Evolutionary conservation across 306 rosid genomes (phyloP).

Genomic region (Castanea sativa): DNA sequence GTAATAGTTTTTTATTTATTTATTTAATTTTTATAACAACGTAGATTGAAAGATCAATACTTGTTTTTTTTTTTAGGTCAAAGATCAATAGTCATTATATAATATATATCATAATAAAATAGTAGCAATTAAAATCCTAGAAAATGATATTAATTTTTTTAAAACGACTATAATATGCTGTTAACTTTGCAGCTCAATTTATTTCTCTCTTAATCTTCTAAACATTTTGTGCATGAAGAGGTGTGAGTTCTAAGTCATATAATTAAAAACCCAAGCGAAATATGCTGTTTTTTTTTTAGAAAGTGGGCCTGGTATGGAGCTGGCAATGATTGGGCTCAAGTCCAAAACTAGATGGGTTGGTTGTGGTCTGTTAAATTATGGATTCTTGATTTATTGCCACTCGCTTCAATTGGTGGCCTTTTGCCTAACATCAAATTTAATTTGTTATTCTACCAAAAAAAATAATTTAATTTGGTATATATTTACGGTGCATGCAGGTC

Average conservation of each 20-base stretch:
- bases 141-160: no score
- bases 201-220: no score
- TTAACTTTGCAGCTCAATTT: rapidly evolving
- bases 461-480: not conserved
- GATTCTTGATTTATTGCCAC: not conserved
- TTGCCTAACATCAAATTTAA: not conserved
- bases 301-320: not conserved
- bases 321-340: not conserved
- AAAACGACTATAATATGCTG: no score
- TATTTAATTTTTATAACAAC: no score
- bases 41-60: no score
- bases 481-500: constrained; percentile 43
- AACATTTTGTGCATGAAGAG: no score
- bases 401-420: not conserved
- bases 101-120: no score
- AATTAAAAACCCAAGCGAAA: not conserved
- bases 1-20: no score
- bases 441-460: not conserved
- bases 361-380: not conserved
- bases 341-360: not conserved
- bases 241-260: no score
- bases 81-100: no score
- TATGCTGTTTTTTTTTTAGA: not conserved
- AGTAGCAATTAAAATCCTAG: no score
- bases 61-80: no score